Conservation (phyloP, 2,329 filamentous ascomycete genomes). For the Fusarium circinatum region DNA sequence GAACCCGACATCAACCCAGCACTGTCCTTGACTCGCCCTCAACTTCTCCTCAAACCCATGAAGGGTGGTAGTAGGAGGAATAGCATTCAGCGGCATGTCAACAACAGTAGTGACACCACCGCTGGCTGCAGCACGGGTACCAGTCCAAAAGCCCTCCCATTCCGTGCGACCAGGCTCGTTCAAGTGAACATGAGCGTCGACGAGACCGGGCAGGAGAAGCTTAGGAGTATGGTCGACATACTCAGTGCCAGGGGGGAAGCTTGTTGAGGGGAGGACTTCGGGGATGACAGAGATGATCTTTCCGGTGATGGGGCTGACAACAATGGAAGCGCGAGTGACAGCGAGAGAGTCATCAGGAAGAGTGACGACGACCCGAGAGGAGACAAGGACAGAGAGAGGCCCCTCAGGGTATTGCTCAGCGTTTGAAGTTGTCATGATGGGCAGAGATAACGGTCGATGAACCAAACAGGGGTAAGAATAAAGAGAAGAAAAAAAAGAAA, state of each 20-base stretch:
- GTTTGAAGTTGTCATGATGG: constrained; percentile 48
- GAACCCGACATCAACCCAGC: constrained; percentile 99
- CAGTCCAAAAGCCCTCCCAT: constrained; percentile 98
- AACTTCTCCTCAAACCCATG: constrained; percentile 85
- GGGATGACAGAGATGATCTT: constrained; percentile 84
- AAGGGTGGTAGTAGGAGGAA: constrained; percentile 94
- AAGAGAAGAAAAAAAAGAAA: constrained; percentile 14
- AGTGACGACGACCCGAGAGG: constrained; percentile 83
- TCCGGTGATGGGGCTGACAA: constrained; percentile 80
- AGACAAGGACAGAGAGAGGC: constrained; percentile 79
- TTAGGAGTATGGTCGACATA: constrained; percentile 89
- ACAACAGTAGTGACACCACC: constrained; percentile 96
- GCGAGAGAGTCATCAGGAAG: constrained; percentile 69
- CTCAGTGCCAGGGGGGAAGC: constrained; percentile 76
- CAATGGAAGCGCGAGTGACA: constrained; percentile 84
- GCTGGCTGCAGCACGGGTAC: constrained; percentile 91
- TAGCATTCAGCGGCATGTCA: constrained; percentile 98
- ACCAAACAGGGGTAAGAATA: neutral
- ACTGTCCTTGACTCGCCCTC: constrained; percentile 83
- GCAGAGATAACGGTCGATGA: neutral
- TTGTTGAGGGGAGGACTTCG: constrained; percentile 76
- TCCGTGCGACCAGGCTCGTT: constrained; percentile 97
- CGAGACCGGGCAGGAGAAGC: constrained; percentile 87
- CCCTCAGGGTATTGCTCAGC: constrained; percentile 40
- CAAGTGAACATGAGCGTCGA: constrained; percentile 96